Percentiles rank a stretch among this genome's conserved stretches.
These are phyloP conservation scores for Trametes gibbosa DNA, from an alignment of 768 basidiomycete genomes.

Conservation along the genomic window DNA sequence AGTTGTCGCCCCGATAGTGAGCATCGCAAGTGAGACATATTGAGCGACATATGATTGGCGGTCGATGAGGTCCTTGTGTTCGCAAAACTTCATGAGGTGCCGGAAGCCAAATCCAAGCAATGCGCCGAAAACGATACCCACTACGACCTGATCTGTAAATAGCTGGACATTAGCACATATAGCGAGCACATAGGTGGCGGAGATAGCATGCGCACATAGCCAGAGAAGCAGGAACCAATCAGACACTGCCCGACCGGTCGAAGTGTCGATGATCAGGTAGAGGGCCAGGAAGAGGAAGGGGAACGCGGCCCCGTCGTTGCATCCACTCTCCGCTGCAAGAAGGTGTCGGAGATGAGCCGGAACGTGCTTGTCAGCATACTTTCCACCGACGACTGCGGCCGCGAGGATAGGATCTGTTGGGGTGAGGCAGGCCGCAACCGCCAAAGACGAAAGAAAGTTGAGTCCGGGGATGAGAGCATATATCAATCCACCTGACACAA, in stretches of 20 bases:
- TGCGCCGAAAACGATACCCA: slow-evolving; percentile 75
- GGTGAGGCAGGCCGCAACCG: slow-evolving; percentile 89
- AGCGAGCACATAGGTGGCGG: neutral
- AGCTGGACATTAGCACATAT: neutral
- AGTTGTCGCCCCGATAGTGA: slow-evolving; percentile 81
- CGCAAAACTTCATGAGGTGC: slow-evolving; percentile 91
- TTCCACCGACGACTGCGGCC: slow-evolving; percentile 89
- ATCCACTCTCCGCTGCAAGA: slow-evolving; percentile 76
- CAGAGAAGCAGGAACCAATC: slow-evolving; percentile 89
- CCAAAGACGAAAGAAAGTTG: slow-evolving; percentile 84
- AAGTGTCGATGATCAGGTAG: slow-evolving; percentile 73
- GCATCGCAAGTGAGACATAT: slow-evolving; percentile 78
- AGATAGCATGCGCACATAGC: slow-evolving; percentile 59
- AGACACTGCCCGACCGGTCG: slow-evolving; percentile 61
- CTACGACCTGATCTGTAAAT: slow-evolving; percentile 67
- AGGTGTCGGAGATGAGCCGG: slow-evolving; percentile 74
- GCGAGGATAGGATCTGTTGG: slow-evolving; percentile 95
- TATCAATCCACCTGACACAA: slow-evolving; percentile 87
- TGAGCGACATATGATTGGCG: slow-evolving; percentile 94
- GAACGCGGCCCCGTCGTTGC: slow-evolving; percentile 97
- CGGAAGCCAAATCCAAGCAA: slow-evolving; percentile 77
- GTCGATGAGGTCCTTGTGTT: slow-evolving; percentile 84
- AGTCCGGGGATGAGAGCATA: slow-evolving; percentile 89
- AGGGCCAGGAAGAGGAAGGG: slow-evolving; percentile 90
- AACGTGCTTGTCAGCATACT: slow-evolving; percentile 97